Conservation (phyloP, 768 basidiomycete species). For the Suillus bovinus region DNA sequence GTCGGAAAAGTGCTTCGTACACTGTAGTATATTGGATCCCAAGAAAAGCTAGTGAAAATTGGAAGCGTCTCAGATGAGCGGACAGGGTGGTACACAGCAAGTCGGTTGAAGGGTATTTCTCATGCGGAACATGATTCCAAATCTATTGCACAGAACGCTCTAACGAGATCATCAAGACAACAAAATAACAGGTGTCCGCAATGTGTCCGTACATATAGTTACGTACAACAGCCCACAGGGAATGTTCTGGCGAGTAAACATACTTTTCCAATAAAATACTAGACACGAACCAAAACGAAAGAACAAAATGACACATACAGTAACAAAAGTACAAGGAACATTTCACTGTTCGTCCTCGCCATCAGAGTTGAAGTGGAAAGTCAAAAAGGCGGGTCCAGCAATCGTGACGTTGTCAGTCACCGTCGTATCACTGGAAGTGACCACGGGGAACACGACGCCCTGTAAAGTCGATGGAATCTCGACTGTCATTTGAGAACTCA, state of each 20-base stretch:
- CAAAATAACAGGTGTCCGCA: too few species aligned
- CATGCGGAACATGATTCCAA: too few species aligned
- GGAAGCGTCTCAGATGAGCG: too few species aligned
- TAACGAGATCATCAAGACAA: not conserved
- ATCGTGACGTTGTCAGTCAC: conserved; percentile 41
- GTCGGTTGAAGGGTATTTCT: too few species aligned
- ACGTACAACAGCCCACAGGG: too few species aligned
- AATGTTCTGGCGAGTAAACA: not conserved
- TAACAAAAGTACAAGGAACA: not conserved
- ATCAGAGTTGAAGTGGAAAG: conserved; percentile 27
- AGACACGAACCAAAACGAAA: not conserved
- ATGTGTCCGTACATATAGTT: not conserved
- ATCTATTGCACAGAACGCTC: not conserved
- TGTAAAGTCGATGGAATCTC: conserved; percentile 26
- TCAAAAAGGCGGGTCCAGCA: conserved; percentile 40
- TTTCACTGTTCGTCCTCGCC: not conserved
- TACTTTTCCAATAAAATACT: not conserved
- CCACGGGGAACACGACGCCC: conserved; percentile 38
- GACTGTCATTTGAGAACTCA: conserved; percentile 21
- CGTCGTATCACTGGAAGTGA: conserved; percentile 30
- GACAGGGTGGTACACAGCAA: too few species aligned
- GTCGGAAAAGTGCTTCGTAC: too few species aligned
- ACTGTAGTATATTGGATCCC: too few species aligned
- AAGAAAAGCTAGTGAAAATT: too few species aligned
- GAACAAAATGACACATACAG: not conserved